These are phyloP conservation scores for Penicillium sp. DNA, from an alignment of 2,329 filamentous ascomycete genomes.

Conservation along the genomic window DNA sequence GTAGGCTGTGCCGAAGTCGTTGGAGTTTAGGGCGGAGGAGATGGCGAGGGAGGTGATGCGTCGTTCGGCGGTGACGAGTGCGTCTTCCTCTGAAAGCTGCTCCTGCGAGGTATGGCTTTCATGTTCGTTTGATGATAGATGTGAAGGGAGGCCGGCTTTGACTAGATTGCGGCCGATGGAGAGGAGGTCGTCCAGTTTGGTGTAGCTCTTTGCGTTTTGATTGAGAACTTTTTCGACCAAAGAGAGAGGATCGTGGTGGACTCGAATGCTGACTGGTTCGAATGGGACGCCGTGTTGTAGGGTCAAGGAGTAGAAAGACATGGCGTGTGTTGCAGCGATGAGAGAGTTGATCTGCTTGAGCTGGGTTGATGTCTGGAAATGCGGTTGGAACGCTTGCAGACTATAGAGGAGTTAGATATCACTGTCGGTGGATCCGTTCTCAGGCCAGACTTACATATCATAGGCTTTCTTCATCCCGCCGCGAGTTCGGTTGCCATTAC, in stretches of 20 bases:
- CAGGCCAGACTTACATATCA: conserved; percentile 55
- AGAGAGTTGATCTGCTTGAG: conserved; percentile 58
- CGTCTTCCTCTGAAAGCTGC: conserved; percentile 35
- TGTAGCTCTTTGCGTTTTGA: conserved; percentile 67
- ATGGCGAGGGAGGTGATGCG: conserved; percentile 56
- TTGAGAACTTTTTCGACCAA: conserved; percentile 66
- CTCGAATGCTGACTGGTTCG: conserved; percentile 70
- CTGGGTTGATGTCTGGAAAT: conserved; percentile 48
- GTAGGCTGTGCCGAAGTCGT: conserved; percentile 66
- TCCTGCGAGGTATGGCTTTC: conserved; percentile 19
- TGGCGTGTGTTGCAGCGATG: conserved; percentile 65
- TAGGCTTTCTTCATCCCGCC: conserved; percentile 67
- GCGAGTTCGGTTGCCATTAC: conserved; percentile 67
- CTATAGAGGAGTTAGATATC: conserved; percentile 31
- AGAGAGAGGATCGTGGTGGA: conserved; percentile 64
- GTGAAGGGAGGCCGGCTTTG: conserved; percentile 49
- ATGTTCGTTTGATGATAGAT: conserved; percentile 29
- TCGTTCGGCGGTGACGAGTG: conserved; percentile 49
- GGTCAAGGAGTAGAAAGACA: conserved; percentile 70
- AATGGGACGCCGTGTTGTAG: conserved; percentile 70
- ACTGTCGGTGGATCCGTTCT: neutral
- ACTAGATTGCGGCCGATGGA: conserved; percentile 66
- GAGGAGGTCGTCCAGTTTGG: conserved; percentile 68
- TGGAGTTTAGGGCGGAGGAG: conserved; percentile 49
- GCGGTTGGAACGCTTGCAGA: conserved; percentile 50